phyloP scores from a whole-genome alignment of 2,329 filamentous ascomycete species.

The Graphilbum fragrans region DNA sequence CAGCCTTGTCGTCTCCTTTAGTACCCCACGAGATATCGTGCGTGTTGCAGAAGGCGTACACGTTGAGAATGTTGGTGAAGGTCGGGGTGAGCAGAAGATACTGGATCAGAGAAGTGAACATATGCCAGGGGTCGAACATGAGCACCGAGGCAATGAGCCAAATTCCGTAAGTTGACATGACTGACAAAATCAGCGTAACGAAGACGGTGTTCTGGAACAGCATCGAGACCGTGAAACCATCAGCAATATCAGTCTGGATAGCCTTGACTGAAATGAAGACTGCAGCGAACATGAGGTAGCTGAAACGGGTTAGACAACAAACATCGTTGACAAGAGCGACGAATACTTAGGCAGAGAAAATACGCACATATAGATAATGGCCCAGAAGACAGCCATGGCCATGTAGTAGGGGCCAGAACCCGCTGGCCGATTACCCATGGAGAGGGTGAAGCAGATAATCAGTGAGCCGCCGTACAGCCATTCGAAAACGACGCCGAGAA shows the following conservation, averaged over 20 bases:
- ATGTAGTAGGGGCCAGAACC: slow-evolving; percentile 91
- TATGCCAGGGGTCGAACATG: slow-evolving; percentile 98
- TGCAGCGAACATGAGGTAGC: slow-evolving; percentile 87
- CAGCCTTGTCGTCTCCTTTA: slow-evolving; percentile 92
- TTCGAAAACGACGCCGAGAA: slow-evolving; percentile 83
- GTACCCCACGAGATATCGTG: slow-evolving; percentile 86
- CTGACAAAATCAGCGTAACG: slow-evolving; percentile 84
- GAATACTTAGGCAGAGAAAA: neutral
- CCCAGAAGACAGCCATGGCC: slow-evolving; percentile 98
- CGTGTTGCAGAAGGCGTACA: slow-evolving; percentile 97
- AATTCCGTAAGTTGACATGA: slow-evolving; percentile 83
- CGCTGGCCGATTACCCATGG: slow-evolving; percentile 86
- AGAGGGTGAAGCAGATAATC: slow-evolving; percentile 88
- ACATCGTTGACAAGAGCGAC: neutral
- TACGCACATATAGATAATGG: slow-evolving; percentile 76
- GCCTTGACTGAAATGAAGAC: slow-evolving; percentile 87
- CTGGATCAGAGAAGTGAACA: slow-evolving; percentile 91
- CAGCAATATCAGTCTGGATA: slow-evolving; percentile 59
- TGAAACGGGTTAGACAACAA: slow-evolving; percentile 21
- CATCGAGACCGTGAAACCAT: slow-evolving; percentile 55
- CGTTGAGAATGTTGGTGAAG: slow-evolving; percentile 97
- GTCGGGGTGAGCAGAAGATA: slow-evolving; percentile 92
- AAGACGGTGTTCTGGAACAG: slow-evolving; percentile 84
- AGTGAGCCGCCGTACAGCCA: slow-evolving; percentile 91
- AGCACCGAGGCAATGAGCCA: slow-evolving; percentile 86